phyloP scores from a whole-genome alignment of 805 yeast genomes.

The Candida ficus region DNA sequence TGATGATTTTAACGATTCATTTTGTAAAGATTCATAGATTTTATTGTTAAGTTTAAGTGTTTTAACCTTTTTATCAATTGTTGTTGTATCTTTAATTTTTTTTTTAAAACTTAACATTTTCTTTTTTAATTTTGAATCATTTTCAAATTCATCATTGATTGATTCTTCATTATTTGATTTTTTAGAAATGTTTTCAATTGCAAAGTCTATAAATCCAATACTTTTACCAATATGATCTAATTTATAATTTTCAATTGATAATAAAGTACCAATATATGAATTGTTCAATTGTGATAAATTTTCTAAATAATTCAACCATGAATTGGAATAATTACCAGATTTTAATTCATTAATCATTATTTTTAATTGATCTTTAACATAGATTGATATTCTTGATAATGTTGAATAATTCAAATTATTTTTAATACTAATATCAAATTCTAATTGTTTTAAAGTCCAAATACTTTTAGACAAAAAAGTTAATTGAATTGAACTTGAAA shows the following conservation, averaged over 20 bases:
- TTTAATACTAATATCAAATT: slow-evolving; percentile 20
- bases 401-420: slow-evolving; percentile 30
- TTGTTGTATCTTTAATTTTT: slow-evolving; percentile 11
- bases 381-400: slow-evolving; percentile 41
- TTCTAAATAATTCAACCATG: slow-evolving; percentile 13
- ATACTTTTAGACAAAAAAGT: slow-evolving; percentile 26
- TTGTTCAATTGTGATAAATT: slow-evolving; percentile 30
- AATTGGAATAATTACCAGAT: background rate
- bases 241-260: slow-evolving; percentile 41
- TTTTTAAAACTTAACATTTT: slow-evolving; percentile 14
- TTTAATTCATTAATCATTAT: slow-evolving; percentile 15
- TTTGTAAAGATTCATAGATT: slow-evolving; percentile 7
- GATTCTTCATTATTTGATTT: background rate
- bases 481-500: slow-evolving; percentile 25
- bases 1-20: slow-evolving; percentile 25
- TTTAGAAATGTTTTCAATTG: slow-evolving; percentile 30
- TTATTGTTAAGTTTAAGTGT: slow-evolving; percentile 4
- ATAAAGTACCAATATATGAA: slow-evolving; percentile 41
- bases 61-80: background rate
- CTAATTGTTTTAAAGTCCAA: slow-evolving; percentile 22
- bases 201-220: slow-evolving; percentile 37
- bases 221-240: slow-evolving; percentile 41
- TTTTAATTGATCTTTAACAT: slow-evolving; percentile 30
- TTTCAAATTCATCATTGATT: slow-evolving; percentile 7
- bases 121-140: slow-evolving; percentile 12